A percentile compares a stretch with the other conserved stretches of the same genome.
Conservation (phyloP, 139 green algal genomes). For the Zygnema circumcarinatum region DNA sequence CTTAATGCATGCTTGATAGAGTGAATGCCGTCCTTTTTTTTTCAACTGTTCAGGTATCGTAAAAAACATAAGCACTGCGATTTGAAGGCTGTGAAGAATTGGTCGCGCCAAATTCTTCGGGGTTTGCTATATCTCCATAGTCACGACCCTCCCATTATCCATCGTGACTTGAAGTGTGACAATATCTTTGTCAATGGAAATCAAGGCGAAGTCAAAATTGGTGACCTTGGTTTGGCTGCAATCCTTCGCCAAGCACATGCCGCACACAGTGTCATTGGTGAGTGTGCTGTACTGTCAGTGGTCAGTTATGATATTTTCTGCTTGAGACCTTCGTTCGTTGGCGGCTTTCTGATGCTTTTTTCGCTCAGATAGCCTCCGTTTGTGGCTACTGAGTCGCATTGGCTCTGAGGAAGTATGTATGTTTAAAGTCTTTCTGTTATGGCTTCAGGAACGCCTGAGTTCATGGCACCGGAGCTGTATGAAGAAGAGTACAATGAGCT, state of each 20-base stretch:
- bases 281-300: too few species aligned
- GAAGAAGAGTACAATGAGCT: constrained; percentile 99
- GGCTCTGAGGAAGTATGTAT: too few species aligned
- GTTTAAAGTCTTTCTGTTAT: background rate
- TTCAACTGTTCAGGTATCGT: constrained; percentile 77
- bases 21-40: too few species aligned
- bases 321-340: background rate
- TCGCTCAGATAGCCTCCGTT: background rate
- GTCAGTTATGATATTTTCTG: background rate
- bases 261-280: constrained; percentile 87
- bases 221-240: constrained; percentile 95
- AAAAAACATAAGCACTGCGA: constrained; percentile 93
- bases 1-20: too few species aligned
- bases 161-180: constrained; percentile 95
- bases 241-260: constrained; percentile 82
- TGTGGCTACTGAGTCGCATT: too few species aligned
- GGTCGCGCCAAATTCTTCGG: constrained; percentile 96
- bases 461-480: constrained; percentile 99
- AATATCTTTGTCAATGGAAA: constrained; percentile 79
- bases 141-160: constrained; percentile 87
- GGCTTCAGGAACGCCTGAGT: constrained; percentile 84
- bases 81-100: constrained; percentile 91
- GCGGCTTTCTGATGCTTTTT: background rate
- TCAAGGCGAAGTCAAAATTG: constrained; percentile 97
- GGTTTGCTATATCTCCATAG: constrained; percentile 95